A percentile compares a stretch with the other conserved stretches of the same genome.
Conservation (phyloP, 192 early-diverging fungal species). For the Entomortierella lignicola region DNA sequence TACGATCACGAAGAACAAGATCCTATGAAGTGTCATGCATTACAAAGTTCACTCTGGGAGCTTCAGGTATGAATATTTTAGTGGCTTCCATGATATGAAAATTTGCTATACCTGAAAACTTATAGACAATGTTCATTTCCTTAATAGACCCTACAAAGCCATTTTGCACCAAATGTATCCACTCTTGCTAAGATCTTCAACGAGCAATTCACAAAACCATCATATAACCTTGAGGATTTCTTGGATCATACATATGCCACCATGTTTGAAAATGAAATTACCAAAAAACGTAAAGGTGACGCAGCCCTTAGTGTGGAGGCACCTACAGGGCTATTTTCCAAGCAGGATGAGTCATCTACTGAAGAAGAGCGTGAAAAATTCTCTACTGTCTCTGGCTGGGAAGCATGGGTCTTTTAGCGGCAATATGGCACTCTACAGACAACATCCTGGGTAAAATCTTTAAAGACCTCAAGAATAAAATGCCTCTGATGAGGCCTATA, state of each 20-base stretch:
- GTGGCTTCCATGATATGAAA: background rate
- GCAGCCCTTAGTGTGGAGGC: slow-evolving; percentile 71
- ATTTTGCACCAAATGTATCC: slow-evolving; percentile 90
- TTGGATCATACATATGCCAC: slow-evolving; percentile 90
- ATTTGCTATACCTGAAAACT: background rate
- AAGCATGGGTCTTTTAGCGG: slow-evolving; percentile 42
- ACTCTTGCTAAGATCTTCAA: slow-evolving; percentile 87
- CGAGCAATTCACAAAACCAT: slow-evolving; percentile 88
- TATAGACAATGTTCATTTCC: background rate
- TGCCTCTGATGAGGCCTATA: too few species aligned
- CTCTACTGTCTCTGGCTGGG: slow-evolving; percentile 36
- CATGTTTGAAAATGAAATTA: slow-evolving; percentile 75
- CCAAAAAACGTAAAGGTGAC: slow-evolving; percentile 66
- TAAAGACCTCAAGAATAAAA: too few species aligned
- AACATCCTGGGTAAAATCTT: too few species aligned
- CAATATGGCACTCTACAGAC: too few species aligned
- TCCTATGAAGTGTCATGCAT: slow-evolving; percentile 81
- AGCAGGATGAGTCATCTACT: background rate
- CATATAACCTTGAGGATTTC: slow-evolving; percentile 95
- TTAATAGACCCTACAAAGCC: slow-evolving; percentile 79
- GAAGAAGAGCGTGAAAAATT: slow-evolving; percentile 10
- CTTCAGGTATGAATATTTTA: slow-evolving; percentile 53
- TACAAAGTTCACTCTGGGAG: slow-evolving; percentile 96
- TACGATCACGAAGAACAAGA: slow-evolving; percentile 72
- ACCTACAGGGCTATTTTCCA: slow-evolving; percentile 62